These are phyloP conservation scores for Phytophthora fragariae DNA, from an alignment of 352 stramenopile species.

Conservation along the genomic window DNA sequence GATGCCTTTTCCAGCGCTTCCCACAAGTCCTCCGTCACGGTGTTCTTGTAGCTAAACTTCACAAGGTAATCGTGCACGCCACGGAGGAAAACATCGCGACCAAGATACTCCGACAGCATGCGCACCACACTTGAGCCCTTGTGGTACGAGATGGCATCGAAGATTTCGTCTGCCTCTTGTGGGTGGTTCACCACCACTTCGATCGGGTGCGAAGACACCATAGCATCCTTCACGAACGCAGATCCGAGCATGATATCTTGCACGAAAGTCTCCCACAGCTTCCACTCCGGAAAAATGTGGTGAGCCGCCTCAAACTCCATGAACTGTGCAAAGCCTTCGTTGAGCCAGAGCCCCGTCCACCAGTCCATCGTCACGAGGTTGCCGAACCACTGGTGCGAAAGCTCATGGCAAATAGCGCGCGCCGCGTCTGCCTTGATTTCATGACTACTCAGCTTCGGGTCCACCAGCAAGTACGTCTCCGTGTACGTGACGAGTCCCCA, in stretches of 20 bases:
- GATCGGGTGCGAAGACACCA: conserved; percentile 93
- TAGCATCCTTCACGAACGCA: conserved; percentile 94
- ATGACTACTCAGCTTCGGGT: conserved; percentile 67
- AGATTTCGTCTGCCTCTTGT: conserved; percentile 98
- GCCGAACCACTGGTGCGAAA: conserved; percentile 97
- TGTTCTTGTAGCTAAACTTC: conserved; percentile 96
- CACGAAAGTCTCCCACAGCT: conserved; percentile 97
- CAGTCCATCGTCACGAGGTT: conserved; percentile 99
- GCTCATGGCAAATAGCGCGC: conserved; percentile 97
- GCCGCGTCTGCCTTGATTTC: conserved; percentile 81
- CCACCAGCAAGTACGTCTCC: conserved; percentile 92
- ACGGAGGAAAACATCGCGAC: conserved; percentile 71
- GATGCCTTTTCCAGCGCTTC: conserved; percentile 91
- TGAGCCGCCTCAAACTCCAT: conserved; percentile 96
- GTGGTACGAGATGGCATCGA: conserved; percentile 97
- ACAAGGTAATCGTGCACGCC: conserved; percentile 95
- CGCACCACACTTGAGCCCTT: conserved; percentile 89
- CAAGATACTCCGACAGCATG: conserved; percentile 80
- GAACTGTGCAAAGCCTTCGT: conserved; percentile 98
- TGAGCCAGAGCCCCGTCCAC: conserved; percentile 96
- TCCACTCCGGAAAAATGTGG: conserved; percentile 94
- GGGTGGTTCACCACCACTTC: conserved; percentile 94
- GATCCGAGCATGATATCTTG: conserved; percentile 68
- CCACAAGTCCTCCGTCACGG: conserved; percentile 96
- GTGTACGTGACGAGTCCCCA: conserved; percentile 97